phyloP scores from a whole-genome alignment of 768 basidiomycete species.

The Pleurotus giganteus region DNA sequence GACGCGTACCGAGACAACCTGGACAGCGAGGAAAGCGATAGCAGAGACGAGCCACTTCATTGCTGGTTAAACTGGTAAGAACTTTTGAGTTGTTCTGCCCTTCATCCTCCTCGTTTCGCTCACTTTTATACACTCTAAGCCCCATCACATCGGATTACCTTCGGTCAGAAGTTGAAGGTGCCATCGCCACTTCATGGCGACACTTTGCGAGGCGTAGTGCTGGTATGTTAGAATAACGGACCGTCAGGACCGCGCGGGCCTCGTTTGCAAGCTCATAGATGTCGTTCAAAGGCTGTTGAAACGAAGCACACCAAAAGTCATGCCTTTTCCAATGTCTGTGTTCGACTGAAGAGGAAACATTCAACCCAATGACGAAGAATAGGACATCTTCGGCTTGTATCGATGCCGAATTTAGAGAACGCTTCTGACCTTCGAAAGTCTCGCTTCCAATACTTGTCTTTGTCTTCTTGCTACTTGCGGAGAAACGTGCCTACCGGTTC shows the following conservation, averaged over 20 bases:
- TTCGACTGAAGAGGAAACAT: neutral
- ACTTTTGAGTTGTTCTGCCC: constrained; percentile 6
- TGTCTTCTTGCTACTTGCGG: no score
- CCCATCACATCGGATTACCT: constrained; percentile 4
- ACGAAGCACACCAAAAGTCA: no score
- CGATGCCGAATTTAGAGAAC: neutral
- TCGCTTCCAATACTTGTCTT: no score
- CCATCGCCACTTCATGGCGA: neutral
- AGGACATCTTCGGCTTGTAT: neutral
- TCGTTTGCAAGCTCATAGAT: neutral
- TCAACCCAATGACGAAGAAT: neutral
- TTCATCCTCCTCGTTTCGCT: neutral
- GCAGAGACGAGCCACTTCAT: constrained; percentile 35
- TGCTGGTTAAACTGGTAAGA: constrained; percentile 9
- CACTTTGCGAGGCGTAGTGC: neutral
- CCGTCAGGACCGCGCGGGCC: constrained; percentile 5
- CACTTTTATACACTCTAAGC: neutral
- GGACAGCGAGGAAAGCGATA: constrained; percentile 29
- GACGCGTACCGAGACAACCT: constrained; percentile 19
- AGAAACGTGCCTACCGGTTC: no score
- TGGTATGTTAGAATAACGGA: neutral
- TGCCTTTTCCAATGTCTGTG: neutral
- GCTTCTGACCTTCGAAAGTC: no score
- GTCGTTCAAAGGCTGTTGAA: no score
- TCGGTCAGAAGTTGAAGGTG: neutral